These are phyloP conservation scores for Metschnikowia cerradonensis DNA, from an alignment of 805 yeast genomes.

Conservation along the genomic window DNA sequence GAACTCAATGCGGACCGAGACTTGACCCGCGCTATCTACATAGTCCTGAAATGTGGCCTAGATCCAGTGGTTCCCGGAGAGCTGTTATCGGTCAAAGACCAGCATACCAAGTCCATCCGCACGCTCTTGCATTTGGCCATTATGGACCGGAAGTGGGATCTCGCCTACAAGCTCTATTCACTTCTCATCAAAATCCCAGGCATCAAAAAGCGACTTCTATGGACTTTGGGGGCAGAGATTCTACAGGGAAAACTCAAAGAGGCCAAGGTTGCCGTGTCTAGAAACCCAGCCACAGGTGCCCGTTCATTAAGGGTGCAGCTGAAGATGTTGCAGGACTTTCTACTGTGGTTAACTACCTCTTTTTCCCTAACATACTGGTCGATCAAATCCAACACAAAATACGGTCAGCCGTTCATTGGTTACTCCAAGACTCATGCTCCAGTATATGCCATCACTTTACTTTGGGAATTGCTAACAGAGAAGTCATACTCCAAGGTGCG, in stretches of 20 bases:
- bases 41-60: constrained; percentile 11
- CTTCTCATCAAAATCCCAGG: constrained; percentile 45
- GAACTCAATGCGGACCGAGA: constrained; percentile 6
- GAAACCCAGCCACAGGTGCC: not conserved
- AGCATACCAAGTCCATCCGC: constrained; percentile 23
- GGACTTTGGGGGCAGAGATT: constrained; percentile 64
- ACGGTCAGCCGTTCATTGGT: constrained; percentile 2
- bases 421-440: constrained; percentile 40
- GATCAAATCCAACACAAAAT: not conserved
- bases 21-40: constrained; percentile 6
- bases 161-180: constrained; percentile 51
- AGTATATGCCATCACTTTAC: constrained; percentile 33
- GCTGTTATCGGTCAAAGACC: not conserved
- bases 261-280: constrained; percentile 1
- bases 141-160: constrained; percentile 47
- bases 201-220: constrained; percentile 52
- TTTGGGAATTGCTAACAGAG: constrained; percentile 41
- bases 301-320: not conserved
- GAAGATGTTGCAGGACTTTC: constrained; percentile 2
- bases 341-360: constrained; percentile 2
- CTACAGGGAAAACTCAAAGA: constrained; percentile 19
- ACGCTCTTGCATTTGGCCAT: constrained; percentile 48
- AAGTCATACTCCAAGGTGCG: constrained; percentile 33
- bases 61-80: not conserved
- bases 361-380: not conserved